These are phyloP conservation scores for Anisogramma anomala DNA, from an alignment of 2,329 filamentous ascomycete genomes.

Conservation along the genomic window DNA sequence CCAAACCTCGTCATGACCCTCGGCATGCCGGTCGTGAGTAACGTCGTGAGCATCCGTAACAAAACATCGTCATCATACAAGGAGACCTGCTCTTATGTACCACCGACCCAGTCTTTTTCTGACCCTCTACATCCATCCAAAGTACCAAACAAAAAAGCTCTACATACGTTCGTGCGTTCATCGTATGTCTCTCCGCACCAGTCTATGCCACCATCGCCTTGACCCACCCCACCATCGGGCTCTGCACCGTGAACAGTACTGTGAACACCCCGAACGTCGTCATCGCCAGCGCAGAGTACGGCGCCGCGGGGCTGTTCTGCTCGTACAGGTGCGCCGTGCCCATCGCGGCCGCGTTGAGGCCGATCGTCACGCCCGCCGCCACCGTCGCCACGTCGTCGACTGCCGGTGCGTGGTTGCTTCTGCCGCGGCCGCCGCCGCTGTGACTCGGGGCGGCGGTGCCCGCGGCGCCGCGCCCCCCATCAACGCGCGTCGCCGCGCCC, in stretches of 20 bases:
- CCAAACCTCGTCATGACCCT: not conserved
- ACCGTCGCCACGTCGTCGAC: conserved; percentile 27
- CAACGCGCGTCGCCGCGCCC: too few species aligned
- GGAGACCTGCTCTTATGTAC: not conserved
- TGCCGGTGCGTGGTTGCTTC: not conserved
- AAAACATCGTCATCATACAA: not conserved
- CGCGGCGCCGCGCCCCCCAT: too few species aligned
- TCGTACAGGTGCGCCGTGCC: conserved; percentile 47
- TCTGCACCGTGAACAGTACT: conserved; percentile 40
- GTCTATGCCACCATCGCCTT: conserved; percentile 20
- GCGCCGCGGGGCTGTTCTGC: conserved; percentile 38
- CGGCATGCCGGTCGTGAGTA: not conserved
- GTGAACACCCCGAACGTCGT: conserved; percentile 45
- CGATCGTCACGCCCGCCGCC: conserved; percentile 40
- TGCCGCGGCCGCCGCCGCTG: not conserved
- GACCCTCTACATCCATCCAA: too few species aligned
- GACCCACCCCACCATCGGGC: conserved; percentile 31
- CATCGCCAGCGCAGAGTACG: conserved; percentile 47
- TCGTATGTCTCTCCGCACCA: too few species aligned
- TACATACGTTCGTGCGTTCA: too few species aligned
- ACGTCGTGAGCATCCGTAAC: not conserved
- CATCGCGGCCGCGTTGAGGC: conserved; percentile 50
- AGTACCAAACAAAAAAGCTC: not conserved
- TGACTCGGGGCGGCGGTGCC: too few species aligned
- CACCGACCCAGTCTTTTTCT: too few species aligned